Base-by-base conservation (phyloP, 2,329 filamentous ascomycete species). In the Clathrospora elynae region DNA sequence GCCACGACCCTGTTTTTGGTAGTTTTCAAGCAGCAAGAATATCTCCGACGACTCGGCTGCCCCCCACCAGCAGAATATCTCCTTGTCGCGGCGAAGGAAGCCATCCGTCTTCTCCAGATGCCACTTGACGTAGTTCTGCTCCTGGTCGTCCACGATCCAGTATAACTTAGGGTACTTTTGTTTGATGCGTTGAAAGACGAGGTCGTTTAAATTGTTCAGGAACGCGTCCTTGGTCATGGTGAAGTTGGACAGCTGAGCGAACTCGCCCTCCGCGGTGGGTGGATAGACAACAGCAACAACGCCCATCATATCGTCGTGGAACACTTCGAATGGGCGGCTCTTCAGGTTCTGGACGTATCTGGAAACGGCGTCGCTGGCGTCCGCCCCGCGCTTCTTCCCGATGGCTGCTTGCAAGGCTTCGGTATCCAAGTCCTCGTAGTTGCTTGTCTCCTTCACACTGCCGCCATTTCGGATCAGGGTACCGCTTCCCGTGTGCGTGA, bases 41-140 rank as follows among this genome's bases (percentile, higher is more conserved):
- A 96, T 86, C 68, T 95, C 88, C 36, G 89, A 84, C 20, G 86
- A 84, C 40, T 84, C 85, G 55, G 93, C 87, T 45, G 93, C 83
- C 37, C 91, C 91, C 70, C 95, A 96, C 88, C 92, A 97, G 78
- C 97, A 97, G 64, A 97, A 85, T 25, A 96, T 89, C 64, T 91
- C 89, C 45, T 90, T 90, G 57, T 89, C 84, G 42, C 85, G 84
- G 51, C 87, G 89, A 61, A 96, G 81, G 71, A 89, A 96, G 42
- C 93, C 92, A 59, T 96, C 90, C 7, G 92, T 87, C 79, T 96
- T 96, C 73, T 96, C 91, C 58, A 95, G 95, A 78, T 97, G 96
- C 93, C 92, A 97, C 32, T 63, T 62, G 8, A 90, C 91, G 61
- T 97, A 78, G 70, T 97, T 96, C 79, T 97, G 92, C 61, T 97